phyloP scores from a whole-genome alignment of 1,284 basidiomycete species.

The Ustilago crameri region DNA sequence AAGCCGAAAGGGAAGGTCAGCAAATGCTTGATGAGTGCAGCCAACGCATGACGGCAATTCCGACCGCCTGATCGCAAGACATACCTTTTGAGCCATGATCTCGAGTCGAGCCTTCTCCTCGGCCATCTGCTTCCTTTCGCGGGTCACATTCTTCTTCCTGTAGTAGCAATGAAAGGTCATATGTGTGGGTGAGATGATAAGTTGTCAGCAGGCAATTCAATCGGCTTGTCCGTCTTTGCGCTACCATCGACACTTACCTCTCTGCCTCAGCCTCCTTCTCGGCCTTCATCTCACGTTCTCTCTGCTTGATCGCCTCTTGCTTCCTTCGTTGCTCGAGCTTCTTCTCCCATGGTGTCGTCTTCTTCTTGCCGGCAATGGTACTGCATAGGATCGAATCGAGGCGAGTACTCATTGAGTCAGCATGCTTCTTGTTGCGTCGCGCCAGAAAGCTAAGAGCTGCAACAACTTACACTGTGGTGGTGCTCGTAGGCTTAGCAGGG shows the following conservation, averaged over 20 bases:
- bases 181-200: background rate
- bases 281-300: slow-evolving; percentile 53
- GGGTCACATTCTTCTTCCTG: slow-evolving; percentile 42
- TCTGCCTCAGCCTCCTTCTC: slow-evolving; percentile 44
- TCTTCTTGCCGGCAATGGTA: slow-evolving; percentile 38
- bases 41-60: background rate
- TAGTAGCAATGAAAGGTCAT: background rate
- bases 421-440: background rate
- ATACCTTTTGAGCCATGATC: slow-evolving; percentile 55
- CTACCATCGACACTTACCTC: slow-evolving; percentile 11
- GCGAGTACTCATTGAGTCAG: background rate
- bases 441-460: too few species aligned
- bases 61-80: slow-evolving; percentile 3
- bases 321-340: slow-evolving; percentile 52
- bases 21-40: background rate
- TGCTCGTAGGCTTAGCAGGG: slow-evolving; percentile 38
- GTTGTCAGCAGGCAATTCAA: background rate
- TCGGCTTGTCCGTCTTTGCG: background rate
- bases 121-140: slow-evolving; percentile 55
- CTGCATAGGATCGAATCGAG: slow-evolving; percentile 4
- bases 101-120: slow-evolving; percentile 54
- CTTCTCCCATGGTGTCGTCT: slow-evolving; percentile 55
- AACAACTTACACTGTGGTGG: slow-evolving; percentile 36
- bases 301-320: slow-evolving; percentile 51
- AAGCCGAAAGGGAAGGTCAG: background rate